Evolutionary conservation across 306 rosid genomes (phyloP), one percentile per base, ranked within the genome.

Genomic region (Medicago arabica): DNA sequence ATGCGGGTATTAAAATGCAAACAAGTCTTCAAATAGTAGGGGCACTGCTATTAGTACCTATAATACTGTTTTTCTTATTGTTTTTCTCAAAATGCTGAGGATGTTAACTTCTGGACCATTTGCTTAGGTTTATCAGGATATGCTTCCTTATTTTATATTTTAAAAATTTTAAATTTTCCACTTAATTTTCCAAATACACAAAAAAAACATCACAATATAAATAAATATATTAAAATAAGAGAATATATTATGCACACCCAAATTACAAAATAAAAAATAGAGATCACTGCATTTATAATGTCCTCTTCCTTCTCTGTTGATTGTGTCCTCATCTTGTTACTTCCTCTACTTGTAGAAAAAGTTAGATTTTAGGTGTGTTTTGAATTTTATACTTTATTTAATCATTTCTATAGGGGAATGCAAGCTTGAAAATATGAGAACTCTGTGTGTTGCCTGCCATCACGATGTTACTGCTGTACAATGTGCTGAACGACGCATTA

Each of bases 391-490:
- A 31, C 66, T 31, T 67, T 51, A 60, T 49, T 55, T 54, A 18
- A 31, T 74, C 74, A 41, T 72, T 72, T 54, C 51, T 71, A 23
- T 70, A 93, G 98, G 98, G 12, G 98, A 92, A 73, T 94, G 97
- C 85, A 86, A 83, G 70, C 90, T 92, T 41, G 98, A 94, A 81
- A 94, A 94, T 83, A 82, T 94, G 93, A 87, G 98, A 77, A 92
- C 98, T 71, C 93, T 94, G 3, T 94, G 98, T 69, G 91, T 94
- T 53, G 97, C 96, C 44, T 92, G 98, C 81, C 98, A 94, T 85
- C 80, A 68, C 69, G 92, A 90, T 74, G 96, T 94, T 39, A 94
- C 97, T 17, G 82, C 79, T 54, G 90, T 86, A 55, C 98, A 94
- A 78, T 78, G 94, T 82, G 83, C 89, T 65, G 97, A 90, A 17